Evolutionary conservation across 805 yeast genomes (phyloP).

Genomic region (Kuraishia molischiana): DNA sequence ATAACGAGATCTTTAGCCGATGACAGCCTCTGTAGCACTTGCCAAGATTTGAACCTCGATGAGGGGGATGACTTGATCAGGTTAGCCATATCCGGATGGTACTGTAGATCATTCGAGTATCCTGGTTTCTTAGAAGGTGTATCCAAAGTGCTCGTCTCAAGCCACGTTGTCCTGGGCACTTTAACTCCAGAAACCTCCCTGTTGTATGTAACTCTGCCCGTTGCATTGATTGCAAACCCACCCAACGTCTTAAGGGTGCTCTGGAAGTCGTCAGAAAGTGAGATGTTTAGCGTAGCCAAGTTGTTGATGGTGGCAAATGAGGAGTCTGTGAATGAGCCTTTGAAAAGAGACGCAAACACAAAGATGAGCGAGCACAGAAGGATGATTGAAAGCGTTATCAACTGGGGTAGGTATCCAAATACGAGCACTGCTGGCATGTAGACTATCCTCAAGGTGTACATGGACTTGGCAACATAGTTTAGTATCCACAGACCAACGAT

Average conservation of each 20-base stretch:
- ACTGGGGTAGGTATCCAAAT: slow-evolving; percentile 59
- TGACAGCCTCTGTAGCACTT: not conserved
- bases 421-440: slow-evolving; percentile 46
- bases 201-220: slow-evolving; percentile 56
- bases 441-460: slow-evolving; percentile 26
- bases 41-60: not conserved
- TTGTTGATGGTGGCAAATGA: slow-evolving; percentile 23
- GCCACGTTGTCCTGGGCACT: slow-evolving; percentile 45
- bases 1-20: not conserved
- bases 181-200: slow-evolving; percentile 42
- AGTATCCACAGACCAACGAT: slow-evolving; percentile 46
- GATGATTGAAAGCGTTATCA: slow-evolving; percentile 41
- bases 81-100: slow-evolving; percentile 2
- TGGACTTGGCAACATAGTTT: slow-evolving; percentile 32
- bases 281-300: slow-evolving; percentile 26
- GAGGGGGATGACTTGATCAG: not conserved
- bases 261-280: slow-evolving; percentile 54
- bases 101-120: slow-evolving; percentile 2
- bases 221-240: slow-evolving; percentile 53
- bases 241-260: slow-evolving; percentile 52
- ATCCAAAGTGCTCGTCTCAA: slow-evolving; percentile 23
- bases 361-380: slow-evolving; percentile 44
- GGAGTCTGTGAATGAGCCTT: slow-evolving; percentile 27
- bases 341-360: slow-evolving; percentile 47
- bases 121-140: slow-evolving; percentile 1